Evolutionary conservation across 805 yeast genomes (phyloP).

Genomic region (Barnettozyma californica): DNA sequence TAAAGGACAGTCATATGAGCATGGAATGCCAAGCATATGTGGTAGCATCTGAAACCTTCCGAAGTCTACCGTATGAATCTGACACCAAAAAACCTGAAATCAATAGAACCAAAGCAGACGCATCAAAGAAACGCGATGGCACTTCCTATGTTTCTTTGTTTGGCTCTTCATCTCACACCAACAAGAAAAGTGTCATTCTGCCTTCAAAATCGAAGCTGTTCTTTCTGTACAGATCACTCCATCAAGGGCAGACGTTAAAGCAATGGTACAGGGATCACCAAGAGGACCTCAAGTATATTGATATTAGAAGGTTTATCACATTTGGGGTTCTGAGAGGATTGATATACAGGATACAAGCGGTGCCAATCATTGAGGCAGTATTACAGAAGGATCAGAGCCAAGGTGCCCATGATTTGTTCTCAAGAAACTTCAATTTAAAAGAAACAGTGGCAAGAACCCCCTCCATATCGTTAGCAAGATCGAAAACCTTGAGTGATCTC

Average conservation of each 20-base stretch:
- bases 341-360: slow-evolving; percentile 74
- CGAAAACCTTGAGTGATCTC: slow-evolving; percentile 10
- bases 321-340: slow-evolving; percentile 83
- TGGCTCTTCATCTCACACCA: slow-evolving; percentile 5
- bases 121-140: slow-evolving; percentile 2
- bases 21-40: slow-evolving; percentile 85
- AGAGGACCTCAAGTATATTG: slow-evolving; percentile 56
- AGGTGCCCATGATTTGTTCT: slow-evolving; percentile 8
- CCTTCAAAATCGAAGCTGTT: slow-evolving; percentile 68
- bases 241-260: slow-evolving; percentile 69
- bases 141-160: slow-evolving; percentile 14
- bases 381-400: slow-evolving; percentile 13
- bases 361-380: slow-evolving; percentile 41
- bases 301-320: slow-evolving; percentile 75
- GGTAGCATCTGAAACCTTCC: slow-evolving; percentile 36
- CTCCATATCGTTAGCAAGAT: neutral
- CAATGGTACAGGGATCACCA: slow-evolving; percentile 78
- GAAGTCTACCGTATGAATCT: slow-evolving; percentile 29
- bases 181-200: slow-evolving; percentile 25
- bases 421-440: neutral
- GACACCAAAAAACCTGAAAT: slow-evolving; percentile 5
- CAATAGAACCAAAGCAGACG: neutral
- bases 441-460: neutral
- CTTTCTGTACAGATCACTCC: slow-evolving; percentile 68
- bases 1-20: slow-evolving; percentile 60